Evolutionary conservation across 1,139 yeast species (phyloP).

Genomic region (Suhomyces maxii): DNA sequence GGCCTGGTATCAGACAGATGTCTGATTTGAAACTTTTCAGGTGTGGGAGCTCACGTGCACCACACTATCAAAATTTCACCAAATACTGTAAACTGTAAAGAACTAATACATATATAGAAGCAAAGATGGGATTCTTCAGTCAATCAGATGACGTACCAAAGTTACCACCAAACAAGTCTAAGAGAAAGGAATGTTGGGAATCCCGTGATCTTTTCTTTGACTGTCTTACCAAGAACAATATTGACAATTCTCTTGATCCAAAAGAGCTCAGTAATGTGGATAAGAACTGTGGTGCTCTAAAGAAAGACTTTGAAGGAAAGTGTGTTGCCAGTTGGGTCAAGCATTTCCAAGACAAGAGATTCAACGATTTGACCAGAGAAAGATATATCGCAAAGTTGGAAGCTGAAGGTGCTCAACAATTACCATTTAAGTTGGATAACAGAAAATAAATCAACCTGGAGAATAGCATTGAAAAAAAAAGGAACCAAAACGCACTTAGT

Average conservation of each 20-base stretch:
- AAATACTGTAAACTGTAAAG: neutral
- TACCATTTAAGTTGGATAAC: constrained; percentile 44
- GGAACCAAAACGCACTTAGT: neutral
- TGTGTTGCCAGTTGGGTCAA: constrained; percentile 49
- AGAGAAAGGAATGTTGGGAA: constrained; percentile 46
- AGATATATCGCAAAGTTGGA: constrained; percentile 45
- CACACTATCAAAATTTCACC: neutral
- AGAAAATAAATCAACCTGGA: constrained; percentile 9
- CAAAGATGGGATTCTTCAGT: constrained; percentile 38
- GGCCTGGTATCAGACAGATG: no score
- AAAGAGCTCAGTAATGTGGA: constrained; percentile 35
- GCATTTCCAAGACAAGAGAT: constrained; percentile 50
- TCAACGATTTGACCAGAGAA: constrained; percentile 42
- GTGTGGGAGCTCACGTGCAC: no score
- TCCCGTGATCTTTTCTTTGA: constrained; percentile 44
- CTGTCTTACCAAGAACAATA: constrained; percentile 39
- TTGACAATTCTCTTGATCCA: constrained; percentile 47
- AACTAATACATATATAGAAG: neutral
- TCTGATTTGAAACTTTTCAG: no score
- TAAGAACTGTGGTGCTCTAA: constrained; percentile 35
- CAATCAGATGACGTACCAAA: constrained; percentile 26
- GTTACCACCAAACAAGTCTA: constrained; percentile 43
- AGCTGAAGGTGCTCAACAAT: constrained; percentile 49
- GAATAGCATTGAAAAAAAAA: neutral
- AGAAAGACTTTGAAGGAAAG: constrained; percentile 37